Base-by-base conservation (phyloP, 2,329 filamentous ascomycete species). In the Alternaria sp. region DNA sequence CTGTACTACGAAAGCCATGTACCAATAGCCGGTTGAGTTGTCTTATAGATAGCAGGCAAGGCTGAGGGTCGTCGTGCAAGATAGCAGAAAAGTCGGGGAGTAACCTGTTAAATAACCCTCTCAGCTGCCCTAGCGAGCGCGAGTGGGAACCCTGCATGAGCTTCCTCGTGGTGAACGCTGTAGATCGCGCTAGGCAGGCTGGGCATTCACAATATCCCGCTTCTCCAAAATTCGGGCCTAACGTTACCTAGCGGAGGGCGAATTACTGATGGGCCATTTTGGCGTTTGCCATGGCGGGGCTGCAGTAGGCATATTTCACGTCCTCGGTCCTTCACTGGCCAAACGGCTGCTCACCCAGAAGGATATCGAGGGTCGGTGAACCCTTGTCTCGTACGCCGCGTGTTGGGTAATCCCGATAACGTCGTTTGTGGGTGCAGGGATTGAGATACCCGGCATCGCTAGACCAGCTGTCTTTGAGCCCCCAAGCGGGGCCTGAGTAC, bases 1-100 rank as follows among this genome's bases (percentile, higher is more conserved):
- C 51, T 74, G 70, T 51, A 74, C 68, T 28, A 69, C 54, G 61
- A 76, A 79, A 62, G 74, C 73, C 76, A 79, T 79, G 64, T 69
- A 73, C 65, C 63, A 58, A 62, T 26, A 57, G 21, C 28, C 45
- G 43, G 57, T 51, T 26, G 26, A 50, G 56, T 58, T 43, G 47
- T 25, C 57, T 61, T 54, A 51, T 54, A 54, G 64, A 57, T 61
- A 28, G 21, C 32, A 17, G 51, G 54, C 56, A 54, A 61, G 61
- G 52, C 51, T 54, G 46, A 26, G 60, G 23, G 59, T 51, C 17
- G 60, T 59, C 21, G 59, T 54, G 54, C 25, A 52, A 57, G 52
- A 68, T 57, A n/a, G 54, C 54, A 56, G 55, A 63, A 47, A 61
- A 52, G 61, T 32, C 19, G 69, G 62, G 32, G 67, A 56, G 57